Percentiles rank a stretch among this genome's conserved stretches.
These are phyloP conservation scores for Fusarium sp. DNA, from an alignment of 2,329 filamentous ascomycete genomes.

Conservation along the genomic window DNA sequence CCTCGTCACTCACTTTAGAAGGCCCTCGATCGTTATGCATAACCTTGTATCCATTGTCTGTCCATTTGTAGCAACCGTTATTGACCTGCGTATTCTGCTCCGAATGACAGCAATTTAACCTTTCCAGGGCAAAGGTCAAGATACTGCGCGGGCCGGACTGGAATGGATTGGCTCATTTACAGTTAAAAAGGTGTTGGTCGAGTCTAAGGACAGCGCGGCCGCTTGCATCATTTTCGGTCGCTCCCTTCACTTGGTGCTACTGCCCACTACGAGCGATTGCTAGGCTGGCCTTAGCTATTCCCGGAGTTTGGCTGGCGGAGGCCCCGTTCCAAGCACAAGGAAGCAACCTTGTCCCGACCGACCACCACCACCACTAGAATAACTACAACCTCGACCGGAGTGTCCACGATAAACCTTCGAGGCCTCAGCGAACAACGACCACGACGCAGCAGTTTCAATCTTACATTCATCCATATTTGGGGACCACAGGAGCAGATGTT, in stretches of 20 bases:
- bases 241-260: constrained; percentile 6
- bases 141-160: constrained; percentile 4
- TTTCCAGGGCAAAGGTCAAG: neutral
- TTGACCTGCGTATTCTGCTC: neutral
- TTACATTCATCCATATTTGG: neutral
- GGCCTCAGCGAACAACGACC: constrained; percentile 8
- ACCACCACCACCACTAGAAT: constrained; percentile 15
- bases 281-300: constrained; percentile 19
- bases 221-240: constrained; percentile 33
- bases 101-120: neutral
- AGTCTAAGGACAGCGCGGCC: constrained; percentile 21
- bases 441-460: constrained; percentile 17
- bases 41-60: neutral
- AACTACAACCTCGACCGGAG: constrained; percentile 30
- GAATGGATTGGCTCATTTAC: constrained; percentile 26
- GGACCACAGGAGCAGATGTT: neutral
- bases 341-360: constrained; percentile 30
- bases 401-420: constrained; percentile 14
- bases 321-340: constrained; percentile 10
- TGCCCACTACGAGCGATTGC: constrained; percentile 3
- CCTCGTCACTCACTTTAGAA: neutral
- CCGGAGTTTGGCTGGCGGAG: constrained; percentile 20
- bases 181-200: constrained; percentile 13
- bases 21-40: constrained; percentile 3
- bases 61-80: neutral